phyloP scores from a whole-genome alignment of 441 rosid genomes.

The Erodium trifolium region DNA sequence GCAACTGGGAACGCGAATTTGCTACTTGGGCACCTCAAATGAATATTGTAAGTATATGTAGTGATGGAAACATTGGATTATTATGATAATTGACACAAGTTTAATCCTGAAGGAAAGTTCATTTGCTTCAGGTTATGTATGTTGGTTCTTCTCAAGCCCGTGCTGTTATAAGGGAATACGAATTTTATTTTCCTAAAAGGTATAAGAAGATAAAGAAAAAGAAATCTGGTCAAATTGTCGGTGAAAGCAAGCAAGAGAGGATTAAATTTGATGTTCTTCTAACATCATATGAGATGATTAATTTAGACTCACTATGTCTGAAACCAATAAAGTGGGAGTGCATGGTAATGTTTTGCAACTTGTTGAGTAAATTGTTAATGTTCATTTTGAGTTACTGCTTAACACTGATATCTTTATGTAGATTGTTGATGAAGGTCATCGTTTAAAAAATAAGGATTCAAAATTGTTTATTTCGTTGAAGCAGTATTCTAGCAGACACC shows the following conservation, averaged over 20 bases:
- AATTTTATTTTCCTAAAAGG: conserved; percentile 72
- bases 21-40: conserved; percentile 98
- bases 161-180: conserved; percentile 80
- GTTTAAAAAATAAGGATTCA: conserved; percentile 95
- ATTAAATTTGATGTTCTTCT: conserved; percentile 95
- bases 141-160: conserved; percentile 88
- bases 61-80: neutral
- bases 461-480: conserved; percentile 79
- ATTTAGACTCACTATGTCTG: conserved; percentile 67
- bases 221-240: conserved; percentile 68
- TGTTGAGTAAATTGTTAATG: conserved; percentile 13
- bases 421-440: conserved; percentile 99
- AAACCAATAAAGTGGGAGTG: conserved; percentile 95
- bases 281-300: conserved; percentile 98
- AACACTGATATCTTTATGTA: conserved; percentile 32
- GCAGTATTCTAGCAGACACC: conserved; percentile 81
- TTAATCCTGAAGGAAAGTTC: conserved; percentile 15
- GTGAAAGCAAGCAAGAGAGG: conserved; percentile 88
- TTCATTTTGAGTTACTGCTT: conserved; percentile 18
- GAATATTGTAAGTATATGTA: conserved; percentile 72
- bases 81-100: conserved; percentile 1
- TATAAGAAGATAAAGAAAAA: conserved; percentile 74
- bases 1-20: conserved; percentile 98
- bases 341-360: conserved; percentile 59
- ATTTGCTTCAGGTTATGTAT: conserved; percentile 74